Base-by-base conservation (phyloP, 2,329 filamentous ascomycete species). In the Knufia fluminis region DNA sequence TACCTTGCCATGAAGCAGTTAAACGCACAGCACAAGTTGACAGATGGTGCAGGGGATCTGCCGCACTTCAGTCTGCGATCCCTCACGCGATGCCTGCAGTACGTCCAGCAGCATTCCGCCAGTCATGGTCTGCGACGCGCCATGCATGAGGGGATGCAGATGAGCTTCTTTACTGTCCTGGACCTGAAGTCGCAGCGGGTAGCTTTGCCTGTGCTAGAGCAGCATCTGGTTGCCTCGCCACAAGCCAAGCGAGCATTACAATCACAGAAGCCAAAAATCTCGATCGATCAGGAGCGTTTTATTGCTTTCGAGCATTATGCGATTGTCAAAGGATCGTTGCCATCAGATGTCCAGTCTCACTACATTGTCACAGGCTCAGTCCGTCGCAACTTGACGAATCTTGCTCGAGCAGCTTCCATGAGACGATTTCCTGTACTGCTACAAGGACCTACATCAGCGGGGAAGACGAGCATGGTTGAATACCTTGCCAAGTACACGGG, bases 381-480 rank as follows among this genome's bases (percentile, higher is more conserved):
- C 19, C 86, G 94, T 67, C 83, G 87, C 46, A 99, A 99, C 57
- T 75, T 99, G 56, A 80, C 96, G 58, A 98, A 98, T 60, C 71
- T 99, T 23, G 91, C 97, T 9, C 79, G 94, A 61, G 94, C 92
- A 2, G 89, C 89, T 14, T 97, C 91, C 0, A 98, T 91, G 3
- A 75, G 89, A 31, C 80, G 86, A 43, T 98, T 95, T 64, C 94
- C 92, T 0, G 87, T 99, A 43, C 75, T 99, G 8, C 85, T 99
- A 17, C 92, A 99, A 66, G 92, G 92, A 2, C 92, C 94, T 10
- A 99, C 92, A 0, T 98, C 94, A 3, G 86, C 91, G 10, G 92
- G 92, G 56, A 99, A 99, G 68, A 99, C 92, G 0, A 97, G 91
- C 67, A 98, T 99, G 92, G 94, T 98, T 36, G 91, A 97, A 67